phyloP scores from a whole-genome alignment of 2,329 filamentous ascomycete species.

The Aureobasidium sp. region DNA sequence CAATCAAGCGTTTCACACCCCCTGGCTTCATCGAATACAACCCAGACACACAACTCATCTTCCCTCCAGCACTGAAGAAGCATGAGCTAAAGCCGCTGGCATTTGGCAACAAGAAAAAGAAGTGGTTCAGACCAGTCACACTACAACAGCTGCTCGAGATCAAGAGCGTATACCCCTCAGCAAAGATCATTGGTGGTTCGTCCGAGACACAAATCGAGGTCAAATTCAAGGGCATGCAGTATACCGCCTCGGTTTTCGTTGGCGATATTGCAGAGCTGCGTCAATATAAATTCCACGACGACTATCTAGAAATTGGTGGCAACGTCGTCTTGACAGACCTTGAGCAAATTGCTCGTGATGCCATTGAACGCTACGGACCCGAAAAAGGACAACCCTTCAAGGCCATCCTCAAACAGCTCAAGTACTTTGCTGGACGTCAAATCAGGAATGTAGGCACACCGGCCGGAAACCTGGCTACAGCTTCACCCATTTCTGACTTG shows the following conservation, averaged over 20 bases:
- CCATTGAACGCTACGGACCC: constrained; percentile 69
- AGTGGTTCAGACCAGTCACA: constrained; percentile 85
- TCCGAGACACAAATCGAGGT: constrained; percentile 98
- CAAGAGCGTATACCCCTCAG: constrained; percentile 74
- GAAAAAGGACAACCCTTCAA: constrained; percentile 69
- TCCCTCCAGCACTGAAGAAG: constrained; percentile 77
- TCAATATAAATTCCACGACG: constrained; percentile 70
- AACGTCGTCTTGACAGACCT: constrained; percentile 91
- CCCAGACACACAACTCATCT: constrained; percentile 89
- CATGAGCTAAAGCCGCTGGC: constrained; percentile 74
- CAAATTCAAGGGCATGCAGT: constrained; percentile 93
- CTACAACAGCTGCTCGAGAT: constrained; percentile 84
- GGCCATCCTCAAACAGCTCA: constrained; percentile 89
- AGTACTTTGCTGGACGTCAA: constrained; percentile 89
- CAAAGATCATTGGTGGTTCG: constrained; percentile 92
- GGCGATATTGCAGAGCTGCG: constrained; percentile 87
- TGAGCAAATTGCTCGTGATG: constrained; percentile 74
- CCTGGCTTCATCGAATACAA: constrained; percentile 93
- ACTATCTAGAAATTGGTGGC: constrained; percentile 83
- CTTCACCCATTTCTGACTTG: constrained; percentile 91
- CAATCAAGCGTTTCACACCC: constrained; percentile 63
- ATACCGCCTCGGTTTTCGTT: constrained; percentile 82
- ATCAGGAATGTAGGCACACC: constrained; percentile 97
- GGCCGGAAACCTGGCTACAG: constrained; percentile 88
- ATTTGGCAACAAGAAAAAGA: constrained; percentile 91